Conservation (phyloP, 208 protist species). For the Crithidia thermophila region DNA sequence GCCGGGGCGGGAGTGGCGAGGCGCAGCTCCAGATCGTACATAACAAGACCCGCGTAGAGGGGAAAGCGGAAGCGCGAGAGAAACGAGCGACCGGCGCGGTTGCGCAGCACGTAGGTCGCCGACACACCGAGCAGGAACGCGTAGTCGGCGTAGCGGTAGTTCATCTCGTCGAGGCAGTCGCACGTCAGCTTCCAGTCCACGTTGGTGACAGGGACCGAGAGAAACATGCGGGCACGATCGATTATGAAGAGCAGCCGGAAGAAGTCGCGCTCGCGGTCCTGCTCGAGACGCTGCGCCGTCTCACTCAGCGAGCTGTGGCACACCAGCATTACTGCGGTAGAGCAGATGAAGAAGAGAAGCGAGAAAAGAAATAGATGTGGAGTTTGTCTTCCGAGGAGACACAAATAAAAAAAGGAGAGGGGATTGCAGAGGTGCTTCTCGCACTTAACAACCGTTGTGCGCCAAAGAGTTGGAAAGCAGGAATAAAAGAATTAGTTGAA, state of each 20-base stretch:
- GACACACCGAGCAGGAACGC: conserved; percentile 66
- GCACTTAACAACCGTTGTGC: no score
- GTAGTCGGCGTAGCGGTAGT: conserved; percentile 78
- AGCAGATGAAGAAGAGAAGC: no score
- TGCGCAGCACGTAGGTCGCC: conserved; percentile 40
- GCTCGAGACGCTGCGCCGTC: conserved; percentile 42
- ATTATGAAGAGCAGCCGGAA: conserved; percentile 60
- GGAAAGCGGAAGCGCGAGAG: conserved; percentile 49
- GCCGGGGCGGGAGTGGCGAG: conserved; percentile 52
- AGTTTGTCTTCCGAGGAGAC: no score
- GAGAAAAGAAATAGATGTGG: no score
- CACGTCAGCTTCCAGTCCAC: conserved; percentile 69
- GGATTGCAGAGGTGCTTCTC: no score
- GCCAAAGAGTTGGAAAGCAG: no score
- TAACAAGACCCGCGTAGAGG: conserved; percentile 74
- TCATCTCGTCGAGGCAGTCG: conserved; percentile 84
- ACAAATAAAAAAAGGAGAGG: no score
- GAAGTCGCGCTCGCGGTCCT: conserved; percentile 56
- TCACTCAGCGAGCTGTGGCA: conserved; percentile 39
- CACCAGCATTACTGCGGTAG: conserved; percentile 35
- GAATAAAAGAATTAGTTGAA: no score
- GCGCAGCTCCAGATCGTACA: conserved; percentile 67
- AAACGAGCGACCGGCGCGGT: conserved; percentile 30
- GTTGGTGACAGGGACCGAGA: conserved; percentile 31
- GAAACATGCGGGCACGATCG: conserved; percentile 16